Evolutionary conservation across 2,329 filamentous ascomycete species (phyloP), one percentile per base, ranked within the genome.

Genomic region (Alternaria sp.): DNA sequence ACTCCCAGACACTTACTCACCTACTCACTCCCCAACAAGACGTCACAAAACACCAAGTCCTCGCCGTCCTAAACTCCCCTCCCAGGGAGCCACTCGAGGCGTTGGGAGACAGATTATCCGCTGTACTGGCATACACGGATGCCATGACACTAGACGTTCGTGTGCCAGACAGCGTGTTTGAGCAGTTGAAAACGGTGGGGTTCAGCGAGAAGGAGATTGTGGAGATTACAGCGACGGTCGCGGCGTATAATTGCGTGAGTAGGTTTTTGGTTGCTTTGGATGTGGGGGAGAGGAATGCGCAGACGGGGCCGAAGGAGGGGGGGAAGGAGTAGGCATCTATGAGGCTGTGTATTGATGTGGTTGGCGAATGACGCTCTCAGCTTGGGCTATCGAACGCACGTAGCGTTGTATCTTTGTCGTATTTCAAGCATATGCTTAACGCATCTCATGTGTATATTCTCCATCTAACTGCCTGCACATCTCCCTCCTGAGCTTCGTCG

Each of bases 231-330:
- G 88, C 91, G 30, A 94, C 91, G 21, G 87, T 93, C 59, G 91
- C 91, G 12, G 89, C 88, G 58, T 96, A 96, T 78, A 96, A 96
- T 77, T 94, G 91, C 75, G 92, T 96, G 15, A 93, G 91, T 77
- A 86, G 93, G 28, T 94, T 96, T 71, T 79, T 96, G 69, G 92
- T 96, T 19, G 93, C 93, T 13, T 79, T 97, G 59, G 90, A 96
- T 81, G 91, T 84, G 12, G 82, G 83, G 0, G 83, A 84, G 72
- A 78, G 77, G 69, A 81, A 80, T 66, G 68, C 46, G 25, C 64
- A 73, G 65, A 57, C 59, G 12, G 70, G 67, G 4, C 71, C 73
- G n/a, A 63, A 40, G 19, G 68, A 69, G 12, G 66, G 66, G 9
- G 64, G 58, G 13, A 68, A 62, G 25, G 66, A 67, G 23, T 68